These are phyloP conservation scores for Avena insularis DNA, from an alignment of 176 grass and related monocot species.

Conservation along the genomic window DNA sequence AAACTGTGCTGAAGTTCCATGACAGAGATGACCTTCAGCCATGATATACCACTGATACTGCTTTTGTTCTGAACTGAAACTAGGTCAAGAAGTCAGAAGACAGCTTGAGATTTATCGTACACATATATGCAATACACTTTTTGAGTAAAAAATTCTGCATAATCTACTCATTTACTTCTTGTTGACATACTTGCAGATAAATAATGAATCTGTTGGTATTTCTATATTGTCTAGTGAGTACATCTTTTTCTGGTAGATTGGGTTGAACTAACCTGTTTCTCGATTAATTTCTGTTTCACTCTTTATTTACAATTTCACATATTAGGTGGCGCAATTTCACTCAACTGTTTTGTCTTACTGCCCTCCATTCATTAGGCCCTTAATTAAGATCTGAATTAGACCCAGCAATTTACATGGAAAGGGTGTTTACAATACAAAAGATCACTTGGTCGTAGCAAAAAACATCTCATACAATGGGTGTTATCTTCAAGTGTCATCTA, in stretches of 20 bases:
- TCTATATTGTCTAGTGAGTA: not conserved
- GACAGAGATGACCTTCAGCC: too few species aligned
- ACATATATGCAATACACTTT: too few species aligned
- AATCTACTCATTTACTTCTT: too few species aligned
- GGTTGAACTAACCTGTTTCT: conserved; percentile 10
- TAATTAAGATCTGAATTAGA: not conserved
- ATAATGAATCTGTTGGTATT: not conserved
- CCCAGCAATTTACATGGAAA: not conserved
- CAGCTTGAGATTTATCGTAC: too few species aligned
- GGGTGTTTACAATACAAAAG: not conserved
- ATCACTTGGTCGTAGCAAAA: not conserved
- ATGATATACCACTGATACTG: too few species aligned
- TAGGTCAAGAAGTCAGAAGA: too few species aligned
- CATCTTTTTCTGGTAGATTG: not conserved
- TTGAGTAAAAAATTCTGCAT: too few species aligned
- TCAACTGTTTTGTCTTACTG: not conserved
- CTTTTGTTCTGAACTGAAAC: too few species aligned
- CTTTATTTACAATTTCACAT: not conserved
- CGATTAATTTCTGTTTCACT: not conserved
- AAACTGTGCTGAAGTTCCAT: not conserved
- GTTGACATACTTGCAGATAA: too few species aligned
- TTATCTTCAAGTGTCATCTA: not conserved
- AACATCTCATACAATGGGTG: not conserved
- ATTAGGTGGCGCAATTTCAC: not conserved
- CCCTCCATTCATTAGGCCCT: not conserved